Evolutionary conservation across 495 filamentous ascomycete species (phyloP).

Genomic region (Astrothelium macrocarpum): DNA sequence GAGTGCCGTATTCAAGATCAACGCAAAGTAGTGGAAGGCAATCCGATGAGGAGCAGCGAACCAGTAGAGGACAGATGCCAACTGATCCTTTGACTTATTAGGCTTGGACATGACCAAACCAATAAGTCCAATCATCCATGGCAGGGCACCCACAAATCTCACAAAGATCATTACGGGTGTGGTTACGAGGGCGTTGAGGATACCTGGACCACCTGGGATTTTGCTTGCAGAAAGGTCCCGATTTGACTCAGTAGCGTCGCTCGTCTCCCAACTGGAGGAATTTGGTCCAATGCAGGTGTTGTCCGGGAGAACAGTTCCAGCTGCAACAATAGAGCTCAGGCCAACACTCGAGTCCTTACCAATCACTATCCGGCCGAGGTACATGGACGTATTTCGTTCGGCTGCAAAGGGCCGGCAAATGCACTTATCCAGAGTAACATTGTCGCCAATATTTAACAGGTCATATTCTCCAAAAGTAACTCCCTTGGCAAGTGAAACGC

Average conservation of each 20-base stretch:
- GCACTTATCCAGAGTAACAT: constrained; percentile 31
- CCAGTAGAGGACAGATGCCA: constrained; percentile 32
- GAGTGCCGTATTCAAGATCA: constrained; percentile 26
- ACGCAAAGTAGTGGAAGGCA: constrained; percentile 34
- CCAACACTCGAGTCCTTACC: constrained; percentile 33
- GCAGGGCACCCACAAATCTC: constrained; percentile 26
- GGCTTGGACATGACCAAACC: constrained; percentile 29
- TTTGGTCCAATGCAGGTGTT: constrained; percentile 39
- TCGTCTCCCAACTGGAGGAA: constrained; percentile 38
- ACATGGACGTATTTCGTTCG: constrained; percentile 41
- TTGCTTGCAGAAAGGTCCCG: constrained; percentile 27
- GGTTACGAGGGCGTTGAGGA: constrained; percentile 24
- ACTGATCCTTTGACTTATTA: constrained; percentile 12
- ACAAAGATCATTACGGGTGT: constrained; percentile 27
- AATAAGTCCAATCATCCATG: constrained; percentile 35
- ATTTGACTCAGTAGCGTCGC: constrained; percentile 34
- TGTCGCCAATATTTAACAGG: constrained; percentile 36
- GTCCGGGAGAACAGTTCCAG: constrained; percentile 34
- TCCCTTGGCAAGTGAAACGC: constrained; percentile 29
- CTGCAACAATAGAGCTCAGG: constrained; percentile 32
- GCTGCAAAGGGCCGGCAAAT: constrained; percentile 37
- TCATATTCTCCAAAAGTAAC: constrained; percentile 38
- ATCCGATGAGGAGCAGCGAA: constrained; percentile 32
- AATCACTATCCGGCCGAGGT: constrained; percentile 35
- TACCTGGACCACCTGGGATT: constrained; percentile 31